Evolutionary conservation across 1,284 basidiomycete species (phyloP), one percentile per base, ranked within the genome.

Genomic region (Coniophora puteana): DNA sequence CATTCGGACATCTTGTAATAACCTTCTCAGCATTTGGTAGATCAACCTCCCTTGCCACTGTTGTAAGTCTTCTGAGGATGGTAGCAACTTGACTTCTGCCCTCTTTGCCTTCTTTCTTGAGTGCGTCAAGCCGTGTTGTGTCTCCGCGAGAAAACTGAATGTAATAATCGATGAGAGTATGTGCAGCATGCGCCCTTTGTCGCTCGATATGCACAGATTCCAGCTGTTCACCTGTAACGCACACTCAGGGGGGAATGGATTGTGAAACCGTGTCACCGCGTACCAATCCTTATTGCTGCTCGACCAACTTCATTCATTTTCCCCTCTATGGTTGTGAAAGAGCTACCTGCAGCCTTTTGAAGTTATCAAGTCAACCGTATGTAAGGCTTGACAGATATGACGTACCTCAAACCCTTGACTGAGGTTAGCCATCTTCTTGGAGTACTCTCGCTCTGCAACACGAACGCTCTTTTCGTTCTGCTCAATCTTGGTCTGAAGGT

Each of bases 81-180:
- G 95, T 76, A 4, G 96, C 95, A 30, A 95, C 86, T 58, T 93
- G 87, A 27, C 84, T 78, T 45, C 95, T 71, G 1, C 95, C 96
- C 22, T 89, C 88, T 50, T 82, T 81, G 5, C 91, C 84, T 67
- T 88, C 89, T 53, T 95, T 95, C 54, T 88, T 78, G 50, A 96
- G 68, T 14, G 77, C 69, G 53, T 95, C 92, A 33, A 96, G 65
- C 35, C 79, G 77, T 4, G 77, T 69, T 0, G 88, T 89, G 47
- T 98, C 91, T 5, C 86, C 89, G 45, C 86, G 83, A 3, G 89
- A 84, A 55, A 98, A 88, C 48, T 93, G 89, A 53, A 94, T 91
- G 63, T 98, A 98, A 65, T 89, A 95, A 48, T 93, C 85, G 41
- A 99, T 89, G n/a, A 99, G 69, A 57, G 98, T 87, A 51, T 93